These are phyloP conservation scores for Zopfochytrium polystomum DNA, from an alignment of 371 early-diverging fungal genomes.

Conservation along the genomic window DNA sequence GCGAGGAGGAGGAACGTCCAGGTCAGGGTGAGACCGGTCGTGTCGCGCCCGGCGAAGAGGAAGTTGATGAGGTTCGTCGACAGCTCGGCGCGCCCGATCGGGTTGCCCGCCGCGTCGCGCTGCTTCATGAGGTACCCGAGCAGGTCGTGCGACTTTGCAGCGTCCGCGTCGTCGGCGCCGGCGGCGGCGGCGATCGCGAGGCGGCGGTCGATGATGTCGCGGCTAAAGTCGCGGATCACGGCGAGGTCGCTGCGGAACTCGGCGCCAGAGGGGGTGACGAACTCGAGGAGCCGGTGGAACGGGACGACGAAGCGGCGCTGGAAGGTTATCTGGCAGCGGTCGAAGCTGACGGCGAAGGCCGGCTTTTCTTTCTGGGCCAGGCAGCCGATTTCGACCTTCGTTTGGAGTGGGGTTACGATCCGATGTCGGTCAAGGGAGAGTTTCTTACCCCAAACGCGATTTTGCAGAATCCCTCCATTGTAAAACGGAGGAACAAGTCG, in stretches of 20 bases:
- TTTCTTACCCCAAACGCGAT: no score
- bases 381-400: not conserved
- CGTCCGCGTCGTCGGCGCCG: no score
- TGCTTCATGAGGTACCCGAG: no score
- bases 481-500: no score
- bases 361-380: not conserved
- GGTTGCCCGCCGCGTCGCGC: no score
- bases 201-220: not conserved
- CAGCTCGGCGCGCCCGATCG: not conserved
- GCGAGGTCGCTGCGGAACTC: not conserved
- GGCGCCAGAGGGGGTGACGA: not conserved
- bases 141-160: no score
- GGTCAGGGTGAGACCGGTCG: conserved; percentile 56
- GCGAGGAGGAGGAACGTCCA: conserved; percentile 67
- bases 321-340: conserved; percentile 14
- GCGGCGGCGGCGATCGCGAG: no score
- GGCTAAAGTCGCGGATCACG: conserved; percentile 15
- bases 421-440: conserved; percentile 49
- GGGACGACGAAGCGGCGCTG: conserved; percentile 17
- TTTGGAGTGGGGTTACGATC: no score
- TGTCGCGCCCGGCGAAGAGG: no score
- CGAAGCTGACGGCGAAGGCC: conserved; percentile 17
- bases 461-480: no score
- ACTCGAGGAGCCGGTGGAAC: conserved; percentile 17
- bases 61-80: not conserved